Percentiles rank a stretch among this genome's conserved stretches.
phyloP scores from a whole-genome alignment of 495 filamentous ascomycete species.

The Penicillium samsonianum region DNA sequence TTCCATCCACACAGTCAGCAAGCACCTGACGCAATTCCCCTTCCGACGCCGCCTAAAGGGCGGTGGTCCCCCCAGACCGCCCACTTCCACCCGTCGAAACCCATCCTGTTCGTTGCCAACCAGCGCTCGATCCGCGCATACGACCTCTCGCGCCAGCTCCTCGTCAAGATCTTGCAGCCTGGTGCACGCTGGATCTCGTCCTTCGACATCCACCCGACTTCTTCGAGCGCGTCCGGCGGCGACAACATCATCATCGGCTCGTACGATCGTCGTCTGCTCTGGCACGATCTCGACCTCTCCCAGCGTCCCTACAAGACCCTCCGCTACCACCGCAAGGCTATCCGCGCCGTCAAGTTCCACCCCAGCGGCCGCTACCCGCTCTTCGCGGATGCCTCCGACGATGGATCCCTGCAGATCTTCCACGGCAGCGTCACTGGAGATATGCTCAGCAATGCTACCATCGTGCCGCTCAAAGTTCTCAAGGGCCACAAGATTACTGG shows the following conservation, averaged over 20 bases:
- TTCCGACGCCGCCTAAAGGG: conserved; percentile 78
- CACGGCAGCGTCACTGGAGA: conserved; percentile 94
- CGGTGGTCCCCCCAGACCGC: conserved; percentile 83
- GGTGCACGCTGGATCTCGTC: conserved; percentile 94
- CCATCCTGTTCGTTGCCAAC: conserved; percentile 94
- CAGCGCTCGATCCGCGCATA: conserved; percentile 89
- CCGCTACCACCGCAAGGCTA: conserved; percentile 88
- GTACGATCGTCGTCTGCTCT: conserved; percentile 90
- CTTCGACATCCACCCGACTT: conserved; percentile 84
- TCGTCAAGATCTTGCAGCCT: conserved; percentile 87
- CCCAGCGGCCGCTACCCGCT: conserved; percentile 74
- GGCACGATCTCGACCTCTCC: conserved; percentile 96
- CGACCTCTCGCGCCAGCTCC: conserved; percentile 83
- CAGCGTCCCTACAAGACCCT: conserved; percentile 91
- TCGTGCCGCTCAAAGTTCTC: conserved; percentile 93
- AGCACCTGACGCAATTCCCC: conserved; percentile 90
- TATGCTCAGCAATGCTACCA: conserved; percentile 90
- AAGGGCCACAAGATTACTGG: conserved; percentile 78
- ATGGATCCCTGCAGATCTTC: conserved; percentile 92
- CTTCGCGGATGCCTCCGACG: conserved; percentile 91
- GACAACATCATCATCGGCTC: conserved; percentile 92
- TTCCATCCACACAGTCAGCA: conserved; percentile 91
- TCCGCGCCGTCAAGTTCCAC: conserved; percentile 85
- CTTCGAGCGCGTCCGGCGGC: conserved; percentile 58
- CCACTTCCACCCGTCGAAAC: conserved; percentile 90